Base-by-base conservation (phyloP, 805 yeast species). In the Candida michaelii region DNA sequence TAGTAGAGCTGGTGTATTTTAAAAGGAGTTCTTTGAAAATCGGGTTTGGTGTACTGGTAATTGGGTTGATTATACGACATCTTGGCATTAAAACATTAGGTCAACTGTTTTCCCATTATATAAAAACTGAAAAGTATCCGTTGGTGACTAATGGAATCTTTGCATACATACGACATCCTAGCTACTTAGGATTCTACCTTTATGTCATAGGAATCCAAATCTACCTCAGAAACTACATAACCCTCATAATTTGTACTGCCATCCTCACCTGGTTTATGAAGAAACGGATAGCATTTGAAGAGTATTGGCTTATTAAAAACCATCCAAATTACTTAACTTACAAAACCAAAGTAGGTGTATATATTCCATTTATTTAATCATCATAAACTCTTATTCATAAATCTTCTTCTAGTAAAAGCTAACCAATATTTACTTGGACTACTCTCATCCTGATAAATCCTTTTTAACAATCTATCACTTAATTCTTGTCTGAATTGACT, bases 401-500 rank as follows among this genome's bases (percentile, higher is more conserved):
- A 93, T 62, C 88, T 81, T 68, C 95, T 85, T 69, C 93, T 83
- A 30, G 96, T 86, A 65, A 93, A 93, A 1, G 97, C 96, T 56
- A 93, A 69, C 99, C 99, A 93, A 69, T 78, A 83, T 65, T 91
- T 93, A 54, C 91, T 85, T 29, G 99, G 98, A 19, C 48, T 50
- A 39, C 68, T 70, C 40, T 77, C 80, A 12, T 79, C 85, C 25
- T 66, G 73, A 60, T 86, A 89, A 33, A 93, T 71, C 57, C 89
- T 76, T 52, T 74, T 79, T 51, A 91, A 73, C 59, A 93, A 76
- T 49, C 99, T 77, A 51, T 79, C 76, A 11, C 95, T 86, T 58
- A 90, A 73, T 63, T 93, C 98, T 67, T 93, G 98, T 68, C 99
- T 83, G 67, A 93, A 89, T 63, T 93, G 99, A 53, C 83, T 83